phyloP scores from a whole-genome alignment of 2,329 filamentous ascomycete species.

The Magnaporthiopsis poae region DNA sequence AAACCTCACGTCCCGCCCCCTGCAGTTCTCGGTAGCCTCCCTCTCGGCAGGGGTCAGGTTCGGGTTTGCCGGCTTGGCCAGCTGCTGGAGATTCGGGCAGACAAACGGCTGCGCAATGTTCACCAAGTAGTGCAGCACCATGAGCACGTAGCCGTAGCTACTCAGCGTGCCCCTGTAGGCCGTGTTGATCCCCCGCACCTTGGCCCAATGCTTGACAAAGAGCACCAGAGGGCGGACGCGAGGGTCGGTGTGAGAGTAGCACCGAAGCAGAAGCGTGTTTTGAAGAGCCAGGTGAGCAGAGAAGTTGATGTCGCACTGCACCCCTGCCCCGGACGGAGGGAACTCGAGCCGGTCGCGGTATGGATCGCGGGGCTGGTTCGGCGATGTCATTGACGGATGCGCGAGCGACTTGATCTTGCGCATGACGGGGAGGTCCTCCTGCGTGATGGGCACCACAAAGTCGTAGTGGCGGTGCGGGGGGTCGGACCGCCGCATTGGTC shows the following conservation, averaged over 20 bases:
- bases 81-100: conserved; percentile 68
- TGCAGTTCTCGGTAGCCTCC: conserved; percentile 37
- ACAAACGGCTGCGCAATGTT: conserved; percentile 74
- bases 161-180: conserved; percentile 78
- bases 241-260: conserved; percentile 70
- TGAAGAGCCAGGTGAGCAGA: conserved; percentile 72
- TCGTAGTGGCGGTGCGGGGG: conserved; percentile 18
- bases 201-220: conserved; percentile 88
- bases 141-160: conserved; percentile 83
- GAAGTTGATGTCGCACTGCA: conserved; percentile 89
- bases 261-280: conserved; percentile 72
- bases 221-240: conserved; percentile 70
- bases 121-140: conserved; percentile 84
- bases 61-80: conserved; percentile 32
- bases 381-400: conserved; percentile 39
- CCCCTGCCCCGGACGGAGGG: conserved; percentile 65
- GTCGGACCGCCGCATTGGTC: conserved; percentile 20
- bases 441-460: conserved; percentile 28
- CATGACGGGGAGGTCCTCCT: conserved; percentile 25
- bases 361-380: conserved; percentile 42
- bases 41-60: conserved; percentile 27
- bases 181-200: conserved; percentile 73
- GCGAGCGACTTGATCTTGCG: conserved; percentile 34
- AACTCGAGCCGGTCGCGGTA: conserved; percentile 61
- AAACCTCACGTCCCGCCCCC: conserved; percentile 64